Percentiles rank a stretch among this genome's conserved stretches.
Evolutionary conservation across 2,329 filamentous ascomycete species (phyloP).

Genomic region (Chaetomiaceae sp.): DNA sequence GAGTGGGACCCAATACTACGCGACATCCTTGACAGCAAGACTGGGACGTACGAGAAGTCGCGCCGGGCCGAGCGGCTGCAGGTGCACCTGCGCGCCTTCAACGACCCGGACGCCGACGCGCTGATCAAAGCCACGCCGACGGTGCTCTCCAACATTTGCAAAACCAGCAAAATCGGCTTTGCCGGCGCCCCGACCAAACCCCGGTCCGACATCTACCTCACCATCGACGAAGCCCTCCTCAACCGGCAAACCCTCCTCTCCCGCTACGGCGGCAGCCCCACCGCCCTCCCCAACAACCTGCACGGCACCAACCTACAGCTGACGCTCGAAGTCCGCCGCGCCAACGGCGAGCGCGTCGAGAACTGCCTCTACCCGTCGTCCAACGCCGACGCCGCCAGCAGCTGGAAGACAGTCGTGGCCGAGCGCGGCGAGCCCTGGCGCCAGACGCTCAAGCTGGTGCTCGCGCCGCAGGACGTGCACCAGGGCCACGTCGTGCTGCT

Average conservation of each 20-base stretch:
- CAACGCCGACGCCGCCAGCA: slow-evolving; percentile 70
- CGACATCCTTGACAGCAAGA: slow-evolving; percentile 65
- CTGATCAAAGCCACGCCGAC: slow-evolving; percentile 86
- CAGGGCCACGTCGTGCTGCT: slow-evolving; percentile 85
- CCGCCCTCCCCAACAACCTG: slow-evolving; percentile 56
- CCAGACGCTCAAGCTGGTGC: slow-evolving; percentile 74
- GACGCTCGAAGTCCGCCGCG: slow-evolving; percentile 78
- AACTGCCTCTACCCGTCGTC: slow-evolving; percentile 83
- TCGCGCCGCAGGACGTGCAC: slow-evolving; percentile 73
- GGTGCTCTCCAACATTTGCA: slow-evolving; percentile 70
- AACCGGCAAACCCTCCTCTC: slow-evolving; percentile 67
- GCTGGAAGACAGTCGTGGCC: slow-evolving; percentile 79
- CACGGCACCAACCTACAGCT: slow-evolving; percentile 74
- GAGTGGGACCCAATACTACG: slow-evolving; percentile 69
- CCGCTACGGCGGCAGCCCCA: slow-evolving; percentile 65
- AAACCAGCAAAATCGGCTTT: slow-evolving; percentile 87
- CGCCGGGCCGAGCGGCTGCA: slow-evolving; percentile 69
- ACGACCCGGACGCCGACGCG: slow-evolving; percentile 67
- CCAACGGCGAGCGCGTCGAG: slow-evolving; percentile 74
- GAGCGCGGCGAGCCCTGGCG: slow-evolving; percentile 80
- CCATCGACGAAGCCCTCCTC: slow-evolving; percentile 71
- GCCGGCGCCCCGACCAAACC: slow-evolving; percentile 82
- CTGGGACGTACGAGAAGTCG: slow-evolving; percentile 69
- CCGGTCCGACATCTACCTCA: slow-evolving; percentile 92
- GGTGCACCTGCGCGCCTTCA: slow-evolving; percentile 72